Conservation (phyloP, 2,329 filamentous ascomycete genomes). For the Neonectria ditissima region DNA sequence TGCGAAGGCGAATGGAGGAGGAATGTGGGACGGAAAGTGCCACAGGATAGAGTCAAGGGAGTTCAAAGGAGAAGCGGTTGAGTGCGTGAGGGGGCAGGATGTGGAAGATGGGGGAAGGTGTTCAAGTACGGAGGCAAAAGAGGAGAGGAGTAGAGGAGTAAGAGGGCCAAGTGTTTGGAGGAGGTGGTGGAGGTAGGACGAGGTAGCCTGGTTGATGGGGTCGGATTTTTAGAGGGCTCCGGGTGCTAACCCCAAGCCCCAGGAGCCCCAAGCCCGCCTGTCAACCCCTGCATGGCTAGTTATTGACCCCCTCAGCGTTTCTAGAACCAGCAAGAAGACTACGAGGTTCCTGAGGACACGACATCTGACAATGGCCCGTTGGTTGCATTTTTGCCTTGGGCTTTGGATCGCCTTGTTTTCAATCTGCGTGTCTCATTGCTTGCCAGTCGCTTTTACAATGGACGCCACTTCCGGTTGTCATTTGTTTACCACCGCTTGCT, state of each 20-base stretch:
- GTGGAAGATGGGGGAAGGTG: background rate
- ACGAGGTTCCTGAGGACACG: constrained; percentile 4
- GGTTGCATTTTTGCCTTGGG: background rate
- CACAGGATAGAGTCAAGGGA: constrained; percentile 15
- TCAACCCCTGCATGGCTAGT: constrained; percentile 40
- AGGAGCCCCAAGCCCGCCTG: constrained; percentile 21
- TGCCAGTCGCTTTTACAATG: background rate
- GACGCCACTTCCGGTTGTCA: background rate
- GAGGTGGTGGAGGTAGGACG: constrained; percentile 16
- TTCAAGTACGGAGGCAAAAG: constrained; percentile 16
- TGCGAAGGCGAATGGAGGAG: constrained; percentile 24
- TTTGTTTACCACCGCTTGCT: constrained; percentile 7
- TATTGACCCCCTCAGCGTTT: constrained; percentile 37
- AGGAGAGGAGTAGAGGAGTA: constrained; percentile 18
- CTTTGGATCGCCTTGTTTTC: background rate
- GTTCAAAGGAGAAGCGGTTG: constrained; percentile 7
- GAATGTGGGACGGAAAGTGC: constrained; percentile 27
- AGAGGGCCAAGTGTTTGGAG: constrained; percentile 16
- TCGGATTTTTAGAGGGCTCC: constrained; percentile 21
- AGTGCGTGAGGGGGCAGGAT: constrained; percentile 13
- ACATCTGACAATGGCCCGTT: constrained; percentile 17
- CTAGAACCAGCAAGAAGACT: constrained; percentile 47
- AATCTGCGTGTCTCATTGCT: background rate
- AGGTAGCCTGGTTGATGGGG: constrained; percentile 8
- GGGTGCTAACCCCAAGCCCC: constrained; percentile 15